Conservation (phyloP, 148 eudicot genomes). For the Cornus suecica region DNA sequence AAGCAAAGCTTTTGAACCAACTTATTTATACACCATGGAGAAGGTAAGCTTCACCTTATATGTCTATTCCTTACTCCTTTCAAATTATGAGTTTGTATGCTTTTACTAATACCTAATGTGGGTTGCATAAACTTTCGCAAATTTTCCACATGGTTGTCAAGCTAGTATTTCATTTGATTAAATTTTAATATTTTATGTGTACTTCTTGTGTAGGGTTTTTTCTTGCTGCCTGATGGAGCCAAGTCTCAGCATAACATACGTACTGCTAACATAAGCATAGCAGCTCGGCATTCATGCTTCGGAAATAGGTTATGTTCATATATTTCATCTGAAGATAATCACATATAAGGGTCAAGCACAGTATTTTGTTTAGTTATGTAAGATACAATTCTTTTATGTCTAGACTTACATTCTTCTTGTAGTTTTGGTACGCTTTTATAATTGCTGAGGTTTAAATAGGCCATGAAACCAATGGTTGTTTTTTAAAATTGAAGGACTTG, state of each 20-base stretch:
- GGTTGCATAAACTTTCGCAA: background rate
- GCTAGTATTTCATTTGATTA: background rate
- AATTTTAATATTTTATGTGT: background rate
- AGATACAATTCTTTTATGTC: background rate
- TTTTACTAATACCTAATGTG: background rate
- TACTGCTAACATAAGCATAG: constrained; percentile 79
- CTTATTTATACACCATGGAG: constrained; percentile 84
- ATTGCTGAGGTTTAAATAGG: background rate
- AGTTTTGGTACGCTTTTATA: background rate
- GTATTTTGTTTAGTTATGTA: background rate
- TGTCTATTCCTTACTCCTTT: background rate
- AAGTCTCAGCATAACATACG: constrained; percentile 64
- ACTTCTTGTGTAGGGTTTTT: constrained; percentile 62
- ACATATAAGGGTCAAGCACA: background rate
- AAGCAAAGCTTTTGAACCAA: constrained; percentile 87
- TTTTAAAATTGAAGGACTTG: too few relatives aligned
- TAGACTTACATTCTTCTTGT: background rate
- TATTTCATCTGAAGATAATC: background rate
- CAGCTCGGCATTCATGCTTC: constrained; percentile 90
- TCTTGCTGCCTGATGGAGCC: constrained; percentile 92
- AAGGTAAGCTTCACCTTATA: constrained; percentile 43
- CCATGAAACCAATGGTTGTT: background rate
- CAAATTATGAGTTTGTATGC: background rate
- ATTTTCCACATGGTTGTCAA: background rate
- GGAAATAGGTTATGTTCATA: constrained; percentile 66